Evolutionary conservation across 352 stramenopile genomes (phyloP).

Genomic region (Phytophthora pseudosyringae): DNA sequence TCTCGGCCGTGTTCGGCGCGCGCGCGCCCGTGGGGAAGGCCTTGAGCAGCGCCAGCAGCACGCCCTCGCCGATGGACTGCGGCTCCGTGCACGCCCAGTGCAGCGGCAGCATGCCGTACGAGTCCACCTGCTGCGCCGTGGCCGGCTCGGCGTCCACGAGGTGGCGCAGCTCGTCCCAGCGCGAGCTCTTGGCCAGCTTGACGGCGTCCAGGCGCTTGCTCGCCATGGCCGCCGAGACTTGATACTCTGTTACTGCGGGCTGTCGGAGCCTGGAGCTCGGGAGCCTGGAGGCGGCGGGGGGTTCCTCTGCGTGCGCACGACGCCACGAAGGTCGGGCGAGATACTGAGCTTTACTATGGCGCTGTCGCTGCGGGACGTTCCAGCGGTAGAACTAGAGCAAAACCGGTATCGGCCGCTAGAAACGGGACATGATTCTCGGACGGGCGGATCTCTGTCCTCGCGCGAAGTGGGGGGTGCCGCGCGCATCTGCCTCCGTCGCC

Average conservation of each 20-base stretch:
- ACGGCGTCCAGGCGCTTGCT: conserved; percentile 82
- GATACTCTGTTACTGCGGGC: conserved; percentile 9
- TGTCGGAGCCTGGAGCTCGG: no score
- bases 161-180: conserved; percentile 77
- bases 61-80: conserved; percentile 70
- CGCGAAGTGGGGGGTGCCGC: conserved; percentile 4
- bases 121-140: conserved; percentile 79
- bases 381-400: background rate
- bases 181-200: conserved; percentile 83
- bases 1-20: conserved; percentile 79
- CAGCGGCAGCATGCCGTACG: conserved; percentile 88
- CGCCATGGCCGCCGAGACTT: conserved; percentile 32
- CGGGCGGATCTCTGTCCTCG: conserved; percentile 4
- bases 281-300: conserved; percentile 8
- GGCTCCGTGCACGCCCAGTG: conserved; percentile 90
- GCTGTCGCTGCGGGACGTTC: background rate
- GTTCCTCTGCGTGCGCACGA: conserved; percentile 14
- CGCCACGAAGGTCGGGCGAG: conserved; percentile 17
- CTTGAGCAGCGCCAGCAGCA: conserved; percentile 84
- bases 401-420: conserved; percentile 16
- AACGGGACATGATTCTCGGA: conserved; percentile 17
- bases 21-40: conserved; percentile 73
- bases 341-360: conserved; percentile 18
- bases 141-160: conserved; percentile 77
- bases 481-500: background rate